Evolutionary conservation across 164 flowering plant genomes (phyloP), one percentile per base, ranked within the genome.

Genomic region (Magnolia kwangsiensis): DNA sequence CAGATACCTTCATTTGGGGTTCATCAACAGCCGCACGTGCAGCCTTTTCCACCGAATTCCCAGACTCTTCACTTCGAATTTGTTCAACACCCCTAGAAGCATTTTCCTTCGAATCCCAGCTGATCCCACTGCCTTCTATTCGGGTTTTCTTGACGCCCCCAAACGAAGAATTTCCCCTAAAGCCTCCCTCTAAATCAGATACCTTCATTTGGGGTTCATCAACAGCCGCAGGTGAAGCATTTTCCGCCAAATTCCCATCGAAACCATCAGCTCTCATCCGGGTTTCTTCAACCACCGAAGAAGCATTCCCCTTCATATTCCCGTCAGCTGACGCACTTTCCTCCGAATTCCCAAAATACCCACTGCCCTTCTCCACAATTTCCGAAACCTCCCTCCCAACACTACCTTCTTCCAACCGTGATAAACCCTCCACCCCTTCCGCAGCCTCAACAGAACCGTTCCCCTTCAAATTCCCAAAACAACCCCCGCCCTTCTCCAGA

Each of bases 281-380:
- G 45, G 78, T 64, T 24, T 74, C 58, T 29, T 18, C 64, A 69
- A 31, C 13, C 67, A 16, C 68, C 71, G 24, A 78, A 45, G 50
- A 23, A 67, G 74, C 83, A 71, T 50, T 70, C 67, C 59, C 82
- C 51, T 49, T 77, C 64, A 64, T 76, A 73, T 69, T 75, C 58
- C 65, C 84, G 21, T 82, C 90, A 31, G 65, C 50, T 76, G 71
- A 82, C 71, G 69, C 84, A 75, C 68, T 55, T 51, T 50, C 61
- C 61, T 55, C 61, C 61, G 10, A 55, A 55, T 31, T 65, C 64
- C 37, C 78, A 20, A 31, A 11, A 73, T 5, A 73, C 31, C 8
- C 67, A 58, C 1, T 72, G 14, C 69, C 82, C 27, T 19, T 51
- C 61, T 50, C 59, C 58, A 37, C 51, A 51, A 23, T 61, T n/a